A percentile compares a stretch with the other conserved stretches of the same genome.
Conservation (phyloP, 306 rosid genomes). For the Vicia villosa region DNA sequence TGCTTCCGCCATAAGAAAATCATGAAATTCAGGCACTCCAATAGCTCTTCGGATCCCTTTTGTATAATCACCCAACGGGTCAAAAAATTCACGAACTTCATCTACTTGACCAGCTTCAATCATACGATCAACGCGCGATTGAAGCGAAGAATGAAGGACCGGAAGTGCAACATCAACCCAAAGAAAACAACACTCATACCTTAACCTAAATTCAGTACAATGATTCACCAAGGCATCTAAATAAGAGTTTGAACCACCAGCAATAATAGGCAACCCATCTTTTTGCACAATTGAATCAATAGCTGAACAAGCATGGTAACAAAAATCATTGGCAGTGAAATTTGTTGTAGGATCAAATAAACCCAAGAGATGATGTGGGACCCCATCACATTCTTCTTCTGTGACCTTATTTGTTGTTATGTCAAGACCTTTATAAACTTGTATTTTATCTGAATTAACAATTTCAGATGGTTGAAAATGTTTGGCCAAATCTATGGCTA, state of each 20-base stretch:
- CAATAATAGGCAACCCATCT: constrained; percentile 47
- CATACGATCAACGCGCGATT: constrained; percentile 49
- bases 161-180: constrained; percentile 48
- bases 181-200: constrained; percentile 49
- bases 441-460: constrained; percentile 84
- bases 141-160: constrained; percentile 39
- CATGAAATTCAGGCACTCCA: constrained; percentile 51
- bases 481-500: constrained; percentile 75
- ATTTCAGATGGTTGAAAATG: constrained; percentile 62
- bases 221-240: constrained; percentile 42
- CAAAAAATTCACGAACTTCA: constrained; percentile 41
- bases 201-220: constrained; percentile 29
- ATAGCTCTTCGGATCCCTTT: constrained; percentile 47
- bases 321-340: constrained; percentile 46
- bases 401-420: constrained; percentile 75
- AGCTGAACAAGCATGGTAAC: constrained; percentile 39
- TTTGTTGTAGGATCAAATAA: constrained; percentile 35
- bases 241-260: constrained; percentile 57
- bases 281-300: constrained; percentile 42
- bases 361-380: constrained; percentile 77
- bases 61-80: constrained; percentile 34
- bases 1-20: constrained; percentile 31
- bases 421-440: constrained; percentile 74
- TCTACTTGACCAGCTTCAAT: constrained; percentile 42
- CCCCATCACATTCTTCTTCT: constrained; percentile 58